phyloP scores from a whole-genome alignment of 1,284 basidiomycete species.

The Pseudomicrostroma phylloplanum region DNA sequence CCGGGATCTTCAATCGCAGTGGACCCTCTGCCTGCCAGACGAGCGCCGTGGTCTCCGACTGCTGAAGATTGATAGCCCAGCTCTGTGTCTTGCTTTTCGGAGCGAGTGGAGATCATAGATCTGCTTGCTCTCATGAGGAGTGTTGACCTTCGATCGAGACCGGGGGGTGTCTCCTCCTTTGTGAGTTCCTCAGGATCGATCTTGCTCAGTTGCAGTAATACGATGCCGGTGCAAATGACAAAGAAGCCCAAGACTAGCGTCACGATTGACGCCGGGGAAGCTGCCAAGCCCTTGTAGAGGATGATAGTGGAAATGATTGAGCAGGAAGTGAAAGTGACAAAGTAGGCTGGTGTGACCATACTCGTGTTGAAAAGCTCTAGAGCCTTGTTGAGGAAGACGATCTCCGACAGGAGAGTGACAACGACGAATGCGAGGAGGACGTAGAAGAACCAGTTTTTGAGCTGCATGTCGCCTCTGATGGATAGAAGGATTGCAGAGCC shows the following conservation, averaged over 20 bases:
- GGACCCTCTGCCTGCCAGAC: too few species aligned
- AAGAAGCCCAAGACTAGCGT: slow-evolving; percentile 85
- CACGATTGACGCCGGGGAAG: slow-evolving; percentile 59
- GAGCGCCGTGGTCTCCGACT: slow-evolving; percentile 10
- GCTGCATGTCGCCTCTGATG: slow-evolving; percentile 77
- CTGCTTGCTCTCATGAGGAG: slow-evolving; percentile 42
- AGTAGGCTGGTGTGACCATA: slow-evolving; percentile 87
- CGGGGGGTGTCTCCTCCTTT: slow-evolving; percentile 26
- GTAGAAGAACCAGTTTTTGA: slow-evolving; percentile 57
- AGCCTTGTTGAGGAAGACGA: slow-evolving; percentile 93
- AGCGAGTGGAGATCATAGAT: slow-evolving; percentile 22
- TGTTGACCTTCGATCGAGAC: slow-evolving; percentile 42
- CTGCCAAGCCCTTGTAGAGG: slow-evolving; percentile 82
- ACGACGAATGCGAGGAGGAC: slow-evolving; percentile 71
- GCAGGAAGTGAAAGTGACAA: slow-evolving; percentile 75
- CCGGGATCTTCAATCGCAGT: slow-evolving; percentile 45
- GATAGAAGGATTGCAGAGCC: slow-evolving; percentile 83
- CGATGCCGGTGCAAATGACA: slow-evolving; percentile 76
- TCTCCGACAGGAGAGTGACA: slow-evolving; percentile 76
- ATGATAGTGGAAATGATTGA: slow-evolving; percentile 59
- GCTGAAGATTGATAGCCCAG: neutral
- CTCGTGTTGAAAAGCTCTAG: slow-evolving; percentile 90
- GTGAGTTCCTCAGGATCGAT: slow-evolving; percentile 47
- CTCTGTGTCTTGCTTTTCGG: neutral
- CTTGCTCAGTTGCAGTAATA: slow-evolving; percentile 92